phyloP scores from a whole-genome alignment of 257 asterid genomes.

The Lycium barbarum region DNA sequence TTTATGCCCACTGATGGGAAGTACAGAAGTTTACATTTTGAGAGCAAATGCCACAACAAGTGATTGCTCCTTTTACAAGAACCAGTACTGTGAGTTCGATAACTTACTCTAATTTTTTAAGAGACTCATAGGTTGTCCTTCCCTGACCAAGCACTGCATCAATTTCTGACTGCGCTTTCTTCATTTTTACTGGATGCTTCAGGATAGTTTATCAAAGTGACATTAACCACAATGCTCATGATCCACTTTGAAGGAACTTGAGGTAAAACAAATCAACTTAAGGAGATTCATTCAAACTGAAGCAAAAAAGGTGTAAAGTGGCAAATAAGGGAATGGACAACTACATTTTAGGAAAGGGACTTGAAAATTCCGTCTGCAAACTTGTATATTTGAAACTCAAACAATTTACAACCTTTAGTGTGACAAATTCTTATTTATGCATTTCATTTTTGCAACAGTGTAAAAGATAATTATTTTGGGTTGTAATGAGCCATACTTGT shows the following conservation, averaged over 20 bases:
- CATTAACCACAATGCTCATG: constrained; percentile 24
- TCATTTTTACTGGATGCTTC: constrained; percentile 92
- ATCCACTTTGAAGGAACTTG: constrained; percentile 23
- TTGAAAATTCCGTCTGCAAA: constrained; percentile 7
- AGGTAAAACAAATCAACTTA: constrained; percentile 26
- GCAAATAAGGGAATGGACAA: neutral
- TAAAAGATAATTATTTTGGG: constrained; percentile 17
- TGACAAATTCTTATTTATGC: constrained; percentile 11
- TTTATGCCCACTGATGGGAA: neutral
- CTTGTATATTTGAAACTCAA: neutral
- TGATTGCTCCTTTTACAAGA: constrained; percentile 3
- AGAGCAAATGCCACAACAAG: constrained; percentile 17
- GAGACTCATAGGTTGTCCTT: constrained; percentile 62
- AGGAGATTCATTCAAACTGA: constrained; percentile 8
- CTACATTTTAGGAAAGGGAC: neutral
- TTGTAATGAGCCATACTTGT: constrained; percentile 58
- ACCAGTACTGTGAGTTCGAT: constrained; percentile 29
- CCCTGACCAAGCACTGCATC: constrained; percentile 79
- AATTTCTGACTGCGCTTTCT: constrained; percentile 90
- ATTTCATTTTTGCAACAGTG: neutral
- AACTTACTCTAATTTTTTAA: constrained; percentile 78
- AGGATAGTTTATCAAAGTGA: constrained; percentile 37
- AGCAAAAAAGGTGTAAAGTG: neutral
- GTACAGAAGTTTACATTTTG: constrained; percentile 17
- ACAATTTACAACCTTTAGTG: neutral